A percentile compares a stretch with the other conserved stretches of the same genome.
Evolutionary conservation across 306 rosid genomes (phyloP).

Genomic region (Potentilla sterilis): DNA sequence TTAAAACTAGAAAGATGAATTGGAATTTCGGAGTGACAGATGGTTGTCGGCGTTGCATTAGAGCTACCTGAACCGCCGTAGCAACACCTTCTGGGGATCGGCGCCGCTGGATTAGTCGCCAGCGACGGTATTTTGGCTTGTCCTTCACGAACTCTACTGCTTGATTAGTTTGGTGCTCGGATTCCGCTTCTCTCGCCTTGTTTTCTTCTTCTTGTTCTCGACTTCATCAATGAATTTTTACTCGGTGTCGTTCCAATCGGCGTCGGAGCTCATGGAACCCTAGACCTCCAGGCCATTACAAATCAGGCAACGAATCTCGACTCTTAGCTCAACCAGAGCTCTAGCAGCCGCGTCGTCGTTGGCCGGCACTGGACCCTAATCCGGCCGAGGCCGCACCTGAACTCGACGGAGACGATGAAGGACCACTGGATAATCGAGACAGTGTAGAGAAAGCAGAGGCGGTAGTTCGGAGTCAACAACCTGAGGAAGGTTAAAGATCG

Average conservation of each 20-base stretch:
- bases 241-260: conserved; percentile 65
- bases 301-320: conserved; percentile 28
- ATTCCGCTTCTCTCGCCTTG: conserved; percentile 91
- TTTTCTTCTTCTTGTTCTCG: conserved; percentile 83
- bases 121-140: conserved; percentile 77
- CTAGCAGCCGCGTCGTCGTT: conserved; percentile 75
- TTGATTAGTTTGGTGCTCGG: conserved; percentile 87
- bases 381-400: conserved; percentile 98
- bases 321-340: conserved; percentile 40
- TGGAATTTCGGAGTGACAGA: no score
- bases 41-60: conserved; percentile 64
- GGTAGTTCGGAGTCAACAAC: conserved; percentile 76
- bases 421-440: conserved; percentile 87
- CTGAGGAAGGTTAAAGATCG: conserved; percentile 45
- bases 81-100: conserved; percentile 74
- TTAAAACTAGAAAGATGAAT: no score
- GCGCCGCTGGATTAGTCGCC: conserved; percentile 69
- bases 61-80: conserved; percentile 71
- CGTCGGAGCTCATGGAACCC: conserved; percentile 40
- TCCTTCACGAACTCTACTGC: conserved; percentile 88
- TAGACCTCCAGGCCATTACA: conserved; percentile 29
- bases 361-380: conserved; percentile 99
- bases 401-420: conserved; percentile 88
- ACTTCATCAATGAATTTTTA: conserved; percentile 58
- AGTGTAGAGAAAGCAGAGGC: conserved; percentile 87